phyloP scores from a whole-genome alignment of 2,329 filamentous ascomycete genomes.

The Fusarium falciforme region DNA sequence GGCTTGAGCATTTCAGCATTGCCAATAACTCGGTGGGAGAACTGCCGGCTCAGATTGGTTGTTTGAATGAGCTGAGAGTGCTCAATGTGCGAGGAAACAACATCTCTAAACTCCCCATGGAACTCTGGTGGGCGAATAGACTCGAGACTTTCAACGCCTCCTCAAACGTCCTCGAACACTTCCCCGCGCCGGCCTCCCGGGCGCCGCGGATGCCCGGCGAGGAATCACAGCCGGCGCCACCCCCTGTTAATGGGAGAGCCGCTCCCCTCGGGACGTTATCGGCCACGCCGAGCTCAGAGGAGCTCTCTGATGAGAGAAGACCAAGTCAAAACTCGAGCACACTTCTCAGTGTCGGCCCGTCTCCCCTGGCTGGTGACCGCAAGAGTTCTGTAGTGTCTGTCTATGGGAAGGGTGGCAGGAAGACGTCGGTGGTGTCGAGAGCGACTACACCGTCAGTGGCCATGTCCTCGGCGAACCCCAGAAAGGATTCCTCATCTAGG shows the following conservation, averaged over 20 bases:
- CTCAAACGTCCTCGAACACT: slow-evolving; percentile 90
- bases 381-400: slow-evolving; percentile 89
- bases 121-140: slow-evolving; percentile 95
- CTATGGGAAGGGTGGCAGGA: slow-evolving; percentile 81
- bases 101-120: slow-evolving; percentile 85
- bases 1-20: slow-evolving; percentile 91
- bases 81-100: slow-evolving; percentile 96
- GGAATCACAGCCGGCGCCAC: slow-evolving; percentile 49
- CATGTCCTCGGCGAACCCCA: slow-evolving; percentile 63
- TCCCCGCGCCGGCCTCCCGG: slow-evolving; percentile 86
- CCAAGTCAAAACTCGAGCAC: slow-evolving; percentile 87
- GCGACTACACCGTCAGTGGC: slow-evolving; percentile 60
- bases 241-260: slow-evolving; percentile 55
- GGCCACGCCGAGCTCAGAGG: slow-evolving; percentile 79
- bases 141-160: slow-evolving; percentile 94
- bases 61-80: slow-evolving; percentile 83
- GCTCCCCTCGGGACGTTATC: slow-evolving; percentile 57
- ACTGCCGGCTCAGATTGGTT: slow-evolving; percentile 88
- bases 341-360: slow-evolving; percentile 79
- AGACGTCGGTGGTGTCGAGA: slow-evolving; percentile 84
- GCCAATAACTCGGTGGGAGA: slow-evolving; percentile 90
- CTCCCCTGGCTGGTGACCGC: slow-evolving; percentile 73
- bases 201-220: slow-evolving; percentile 71
- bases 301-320: slow-evolving; percentile 75
- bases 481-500: slow-evolving; percentile 92